phyloP scores from a whole-genome alignment of 352 stramenopile genomes.

The Phytophthora lateralis region DNA sequence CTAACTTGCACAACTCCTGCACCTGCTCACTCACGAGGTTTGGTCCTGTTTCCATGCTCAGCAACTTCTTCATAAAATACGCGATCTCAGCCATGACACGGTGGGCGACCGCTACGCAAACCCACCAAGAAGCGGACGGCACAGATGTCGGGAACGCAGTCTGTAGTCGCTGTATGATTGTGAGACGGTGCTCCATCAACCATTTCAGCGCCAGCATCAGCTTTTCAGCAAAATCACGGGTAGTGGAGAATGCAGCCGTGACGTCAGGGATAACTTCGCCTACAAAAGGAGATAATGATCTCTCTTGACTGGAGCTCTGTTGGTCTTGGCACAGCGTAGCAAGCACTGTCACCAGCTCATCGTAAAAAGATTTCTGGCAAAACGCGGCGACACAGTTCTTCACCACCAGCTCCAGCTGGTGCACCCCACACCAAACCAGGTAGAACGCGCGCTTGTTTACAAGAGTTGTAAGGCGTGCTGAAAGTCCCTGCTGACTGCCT shows the following conservation, averaged over 20 bases:
- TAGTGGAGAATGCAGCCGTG: slow-evolving; percentile 28
- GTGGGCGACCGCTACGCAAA: slow-evolving; percentile 51
- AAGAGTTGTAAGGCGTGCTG: slow-evolving; percentile 45
- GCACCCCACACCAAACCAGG: slow-evolving; percentile 60
- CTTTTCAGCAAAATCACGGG: slow-evolving; percentile 46
- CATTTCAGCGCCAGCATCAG: slow-evolving; percentile 59
- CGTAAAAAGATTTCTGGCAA: slow-evolving; percentile 56
- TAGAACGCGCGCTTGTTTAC: slow-evolving; percentile 59
- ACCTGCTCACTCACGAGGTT: slow-evolving; percentile 51
- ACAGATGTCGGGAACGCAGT: slow-evolving; percentile 21
- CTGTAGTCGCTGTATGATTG: slow-evolving; percentile 37
- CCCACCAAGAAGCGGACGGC: slow-evolving; percentile 64
- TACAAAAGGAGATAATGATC: slow-evolving; percentile 20
- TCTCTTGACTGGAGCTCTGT: slow-evolving; percentile 10
- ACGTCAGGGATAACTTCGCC: slow-evolving; percentile 51
- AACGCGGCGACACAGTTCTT: slow-evolving; percentile 57
- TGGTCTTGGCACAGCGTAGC: slow-evolving; percentile 40
- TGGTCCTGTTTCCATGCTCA: slow-evolving; percentile 41
- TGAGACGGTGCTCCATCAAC: slow-evolving; percentile 48
- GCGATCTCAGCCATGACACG: slow-evolving; percentile 62
- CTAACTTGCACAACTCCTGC: slow-evolving; percentile 57
- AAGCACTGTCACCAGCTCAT: slow-evolving; percentile 54
- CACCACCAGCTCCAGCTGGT: slow-evolving; percentile 65
- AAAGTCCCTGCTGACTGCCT: slow-evolving; percentile 53
- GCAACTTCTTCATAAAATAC: slow-evolving; percentile 65